Evolutionary conservation across 768 basidiomycete species (phyloP), one percentile per base, ranked within the genome.

Genomic region (Mycena leptocephala): DNA sequence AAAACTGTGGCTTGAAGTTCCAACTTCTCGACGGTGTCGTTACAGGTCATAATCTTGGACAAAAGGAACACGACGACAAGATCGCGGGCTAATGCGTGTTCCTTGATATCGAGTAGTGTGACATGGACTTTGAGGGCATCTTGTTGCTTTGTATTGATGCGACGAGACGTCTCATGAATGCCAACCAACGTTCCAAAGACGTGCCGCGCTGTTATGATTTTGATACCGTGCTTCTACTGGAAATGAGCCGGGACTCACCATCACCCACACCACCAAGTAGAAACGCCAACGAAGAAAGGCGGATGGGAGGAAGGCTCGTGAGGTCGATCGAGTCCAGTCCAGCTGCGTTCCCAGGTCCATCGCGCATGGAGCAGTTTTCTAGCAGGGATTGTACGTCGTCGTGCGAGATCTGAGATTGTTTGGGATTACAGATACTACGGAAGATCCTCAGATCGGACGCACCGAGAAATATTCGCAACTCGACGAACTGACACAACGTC

Each of bases 151-250:
- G 4, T 3, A n/a, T 14, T 53, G 5, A 67, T 10, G 32, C 51
- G 33, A 3, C 13, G 32, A 2, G 43, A 53, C 11, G 35, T 16
- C 24, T 67, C 33, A 22, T 67, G 33, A 7, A 55, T 22, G 33
- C 14, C n/a, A 13, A 67, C 14, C 14, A 67, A 13, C 1, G 66
- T 67, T 11, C 51, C 66, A 28, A 67, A 67, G 16, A 55, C 66
- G 20, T 67, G 48, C 24, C 66, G 66, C 5, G 66, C 66, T 66
- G n/a, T n/a, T n/a, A n/a, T n/a, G n/a, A n/a, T n/a, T n/a, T n/a
- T n/a, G n/a, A n/a, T n/a, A n/a, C n/a, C n/a, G n/a, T n/a, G n/a
- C n/a, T n/a, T n/a, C n/a, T n/a, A n/a, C n/a, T n/a, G n/a, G n/a
- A n/a, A n/a, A n/a, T n/a, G n/a, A n/a, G n/a, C n/a, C n/a, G n/a